phyloP scores from a whole-genome alignment of 768 basidiomycete species.

The Dacryopinax spathularia region DNA sequence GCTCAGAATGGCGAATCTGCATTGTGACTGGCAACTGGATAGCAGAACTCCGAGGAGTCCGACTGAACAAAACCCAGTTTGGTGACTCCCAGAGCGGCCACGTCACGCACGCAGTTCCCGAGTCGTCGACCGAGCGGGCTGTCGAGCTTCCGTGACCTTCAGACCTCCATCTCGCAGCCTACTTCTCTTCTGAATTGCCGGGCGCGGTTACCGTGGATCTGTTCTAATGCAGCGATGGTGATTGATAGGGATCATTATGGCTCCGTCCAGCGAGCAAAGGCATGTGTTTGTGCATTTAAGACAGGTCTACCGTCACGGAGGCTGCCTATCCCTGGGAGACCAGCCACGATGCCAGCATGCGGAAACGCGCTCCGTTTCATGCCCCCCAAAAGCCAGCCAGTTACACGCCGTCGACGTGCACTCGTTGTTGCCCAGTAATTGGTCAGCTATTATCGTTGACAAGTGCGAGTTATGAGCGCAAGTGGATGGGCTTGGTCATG shows the following conservation, averaged over 20 bases:
- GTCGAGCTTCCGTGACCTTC: background rate
- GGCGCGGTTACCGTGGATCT: constrained; percentile 3
- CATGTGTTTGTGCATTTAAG: constrained; percentile 2
- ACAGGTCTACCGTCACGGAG: background rate
- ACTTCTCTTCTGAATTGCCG: background rate
- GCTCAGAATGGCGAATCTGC: background rate
- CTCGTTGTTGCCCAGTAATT: no score
- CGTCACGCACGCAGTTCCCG: background rate
- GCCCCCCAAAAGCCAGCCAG: no score
- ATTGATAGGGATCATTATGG: background rate
- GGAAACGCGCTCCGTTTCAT: no score
- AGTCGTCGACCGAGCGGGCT: background rate
- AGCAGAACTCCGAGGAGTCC: background rate
- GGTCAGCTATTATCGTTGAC: no score
- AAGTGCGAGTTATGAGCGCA: no score
- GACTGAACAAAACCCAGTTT: background rate
- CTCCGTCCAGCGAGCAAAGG: background rate
- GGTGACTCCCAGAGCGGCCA: background rate
- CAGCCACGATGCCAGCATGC: no score
- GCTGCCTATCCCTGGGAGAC: no score
- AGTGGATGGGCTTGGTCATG: constrained; percentile 1
- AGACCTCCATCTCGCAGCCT: background rate
- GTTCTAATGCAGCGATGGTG: background rate
- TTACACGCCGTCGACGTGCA: no score
- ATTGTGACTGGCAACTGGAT: background rate